Evolutionary conservation across 352 stramenopile species (phyloP).

Genomic region (Albugo candida): DNA sequence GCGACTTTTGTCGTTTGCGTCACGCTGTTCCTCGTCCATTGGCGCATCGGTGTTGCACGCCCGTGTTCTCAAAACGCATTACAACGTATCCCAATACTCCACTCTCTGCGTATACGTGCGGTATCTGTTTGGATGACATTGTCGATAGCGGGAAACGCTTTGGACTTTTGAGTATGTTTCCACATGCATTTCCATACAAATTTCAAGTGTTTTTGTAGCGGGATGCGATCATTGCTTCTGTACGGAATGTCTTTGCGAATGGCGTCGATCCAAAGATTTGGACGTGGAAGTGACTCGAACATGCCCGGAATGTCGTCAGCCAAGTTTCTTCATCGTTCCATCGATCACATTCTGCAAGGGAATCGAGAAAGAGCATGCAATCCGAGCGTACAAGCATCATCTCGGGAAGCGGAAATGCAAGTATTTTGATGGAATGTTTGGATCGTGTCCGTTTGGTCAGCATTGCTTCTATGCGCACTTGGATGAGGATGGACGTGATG

Average conservation of each 20-base stretch:
- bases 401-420: conserved; percentile 58
- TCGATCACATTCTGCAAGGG: conserved; percentile 56
- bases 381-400: conserved; percentile 57
- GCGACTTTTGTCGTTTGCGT: conserved; percentile 35
- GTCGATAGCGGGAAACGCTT: conserved; percentile 59
- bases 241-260: conserved; percentile 43
- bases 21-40: conserved; percentile 11
- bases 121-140: conserved; percentile 72
- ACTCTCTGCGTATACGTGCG: conserved; percentile 36
- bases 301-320: conserved; percentile 39
- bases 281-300: conserved; percentile 42
- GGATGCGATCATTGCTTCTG: conserved; percentile 64
- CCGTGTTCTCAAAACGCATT: not conserved
- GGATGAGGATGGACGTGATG: conserved; percentile 25
- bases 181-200: not conserved
- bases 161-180: conserved; percentile 39
- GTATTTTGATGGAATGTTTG: conserved; percentile 48
- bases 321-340: conserved; percentile 62
- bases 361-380: conserved; percentile 25
- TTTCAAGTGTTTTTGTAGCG: conserved; percentile 4
- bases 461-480: conserved; percentile 66
- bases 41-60: not conserved
- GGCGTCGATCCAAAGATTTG: conserved; percentile 57
- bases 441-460: conserved; percentile 46
- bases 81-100: not conserved